Evolutionary conservation across 2,329 filamentous ascomycete species (phyloP).

Genomic region (Ustulina deusta): DNA sequence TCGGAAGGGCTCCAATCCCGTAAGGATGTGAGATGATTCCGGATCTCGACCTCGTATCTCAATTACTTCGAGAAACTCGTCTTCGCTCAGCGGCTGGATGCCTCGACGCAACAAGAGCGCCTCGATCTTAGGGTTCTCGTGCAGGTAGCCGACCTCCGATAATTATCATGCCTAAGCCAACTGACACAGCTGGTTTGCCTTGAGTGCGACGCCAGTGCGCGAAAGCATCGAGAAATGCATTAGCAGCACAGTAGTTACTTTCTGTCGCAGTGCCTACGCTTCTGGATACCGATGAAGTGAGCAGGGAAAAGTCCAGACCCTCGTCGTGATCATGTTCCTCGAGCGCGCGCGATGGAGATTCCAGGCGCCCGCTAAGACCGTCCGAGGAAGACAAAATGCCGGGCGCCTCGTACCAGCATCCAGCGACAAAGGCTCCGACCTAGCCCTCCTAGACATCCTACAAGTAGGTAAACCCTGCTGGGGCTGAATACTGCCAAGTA

Average conservation of each 20-base stretch:
- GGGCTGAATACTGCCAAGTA: not conserved
- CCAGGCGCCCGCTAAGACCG: too few relatives aligned
- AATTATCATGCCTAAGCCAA: conserved; percentile 52
- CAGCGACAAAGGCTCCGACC: conserved; percentile 43
- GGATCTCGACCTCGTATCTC: conserved; percentile 39
- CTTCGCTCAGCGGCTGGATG: conserved; percentile 39
- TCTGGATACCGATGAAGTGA: conserved; percentile 46
- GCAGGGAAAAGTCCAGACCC: conserved; percentile 53
- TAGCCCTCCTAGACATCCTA: conserved; percentile 44
- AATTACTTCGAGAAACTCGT: conserved; percentile 44
- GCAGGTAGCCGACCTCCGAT: conserved; percentile 51
- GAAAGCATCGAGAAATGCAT: conserved; percentile 53
- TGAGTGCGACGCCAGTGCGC: conserved; percentile 42
- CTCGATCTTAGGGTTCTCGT: conserved; percentile 47
- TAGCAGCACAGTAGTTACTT: conserved; percentile 53
- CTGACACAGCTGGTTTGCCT: conserved; percentile 43
- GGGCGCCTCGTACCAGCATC: conserved; percentile 48
- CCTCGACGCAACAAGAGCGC: conserved; percentile 37
- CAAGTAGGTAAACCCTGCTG: conserved; percentile 23
- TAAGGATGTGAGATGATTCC: conserved; percentile 40
- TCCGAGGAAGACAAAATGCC: conserved; percentile 49
- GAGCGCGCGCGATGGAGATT: conserved; percentile 34
- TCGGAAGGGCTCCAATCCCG: conserved; percentile 38
- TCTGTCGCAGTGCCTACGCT: conserved; percentile 50
- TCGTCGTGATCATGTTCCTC: conserved; percentile 1